Evolutionary conservation across 768 basidiomycete genomes (phyloP).

Genomic region (Cyclocybe cylindracea): DNA sequence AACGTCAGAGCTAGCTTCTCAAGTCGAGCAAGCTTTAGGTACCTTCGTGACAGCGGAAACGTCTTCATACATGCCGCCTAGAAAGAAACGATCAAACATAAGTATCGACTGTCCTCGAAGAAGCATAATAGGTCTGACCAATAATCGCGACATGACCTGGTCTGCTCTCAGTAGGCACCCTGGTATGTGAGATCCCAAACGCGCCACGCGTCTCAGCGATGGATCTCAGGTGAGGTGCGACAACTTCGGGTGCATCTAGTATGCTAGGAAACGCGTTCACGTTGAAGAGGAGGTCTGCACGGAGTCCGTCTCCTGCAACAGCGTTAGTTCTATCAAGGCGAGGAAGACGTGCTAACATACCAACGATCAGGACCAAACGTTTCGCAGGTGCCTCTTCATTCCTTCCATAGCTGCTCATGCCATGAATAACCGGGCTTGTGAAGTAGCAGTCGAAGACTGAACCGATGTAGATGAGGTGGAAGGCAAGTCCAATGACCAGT

Average conservation of each 20-base stretch:
- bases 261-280: slow-evolving; percentile 59
- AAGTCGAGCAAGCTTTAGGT: slow-evolving; percentile 17
- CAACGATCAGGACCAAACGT: slow-evolving; percentile 79
- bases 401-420: slow-evolving; percentile 60
- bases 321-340: background rate
- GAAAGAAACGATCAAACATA: background rate
- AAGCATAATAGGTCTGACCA: slow-evolving; percentile 36
- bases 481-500: slow-evolving; percentile 67
- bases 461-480: slow-evolving; percentile 72
- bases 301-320: slow-evolving; percentile 71
- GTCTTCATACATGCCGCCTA: slow-evolving; percentile 89
- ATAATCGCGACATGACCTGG: slow-evolving; percentile 91
- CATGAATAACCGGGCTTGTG: slow-evolving; percentile 78
- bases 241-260: slow-evolving; percentile 51
- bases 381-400: slow-evolving; percentile 53
- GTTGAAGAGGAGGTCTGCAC: slow-evolving; percentile 78
- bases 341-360: slow-evolving; percentile 34
- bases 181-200: slow-evolving; percentile 84
- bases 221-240: slow-evolving; percentile 75
- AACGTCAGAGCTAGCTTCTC: background rate
- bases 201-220: slow-evolving; percentile 69
- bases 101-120: background rate
- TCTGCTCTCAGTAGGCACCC: slow-evolving; percentile 85
- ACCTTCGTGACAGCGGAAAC: slow-evolving; percentile 87
- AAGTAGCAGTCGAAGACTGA: slow-evolving; percentile 90